These are phyloP conservation scores for Fusarium papillatum DNA, from an alignment of 2,329 filamentous ascomycete genomes.

Conservation along the genomic window DNA sequence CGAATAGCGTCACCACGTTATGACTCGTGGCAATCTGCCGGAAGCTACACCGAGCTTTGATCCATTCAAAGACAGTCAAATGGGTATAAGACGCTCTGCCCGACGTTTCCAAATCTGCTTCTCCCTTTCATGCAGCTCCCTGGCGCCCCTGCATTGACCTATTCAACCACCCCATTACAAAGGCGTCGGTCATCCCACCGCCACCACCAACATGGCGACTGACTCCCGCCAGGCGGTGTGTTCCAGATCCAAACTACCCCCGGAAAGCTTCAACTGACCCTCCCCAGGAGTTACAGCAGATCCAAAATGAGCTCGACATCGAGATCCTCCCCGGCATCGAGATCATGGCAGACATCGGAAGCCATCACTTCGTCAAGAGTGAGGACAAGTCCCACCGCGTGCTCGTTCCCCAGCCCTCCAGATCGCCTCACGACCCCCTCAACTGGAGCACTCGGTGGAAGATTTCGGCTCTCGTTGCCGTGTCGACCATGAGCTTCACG, in stretches of 20 bases:
- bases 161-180: neutral
- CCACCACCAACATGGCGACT: neutral
- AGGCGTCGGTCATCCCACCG: neutral
- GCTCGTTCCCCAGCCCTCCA: slow-evolving; percentile 28
- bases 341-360: slow-evolving; percentile 36
- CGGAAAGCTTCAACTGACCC: neutral
- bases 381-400: slow-evolving; percentile 24
- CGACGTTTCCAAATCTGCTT: neutral
- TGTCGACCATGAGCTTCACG: neutral
- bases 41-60: neutral
- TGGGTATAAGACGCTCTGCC: neutral
- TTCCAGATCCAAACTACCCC: neutral
- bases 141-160: neutral
- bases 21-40: neutral
- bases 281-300: neutral
- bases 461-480: neutral
- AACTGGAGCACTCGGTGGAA: neutral
- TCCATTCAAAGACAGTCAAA: neutral
- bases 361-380: slow-evolving; percentile 28
- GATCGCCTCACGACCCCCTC: neutral
- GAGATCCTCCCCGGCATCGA: slow-evolving; percentile 32
- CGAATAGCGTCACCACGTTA: neutral
- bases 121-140: neutral
- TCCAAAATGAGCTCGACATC: slow-evolving; percentile 34
- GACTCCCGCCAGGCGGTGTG: neutral